Evolutionary conservation across 2,329 filamentous ascomycete species (phyloP), one percentile per base, ranked within the genome.

Genomic region (Mycosphaerelloides madeirae): DNA sequence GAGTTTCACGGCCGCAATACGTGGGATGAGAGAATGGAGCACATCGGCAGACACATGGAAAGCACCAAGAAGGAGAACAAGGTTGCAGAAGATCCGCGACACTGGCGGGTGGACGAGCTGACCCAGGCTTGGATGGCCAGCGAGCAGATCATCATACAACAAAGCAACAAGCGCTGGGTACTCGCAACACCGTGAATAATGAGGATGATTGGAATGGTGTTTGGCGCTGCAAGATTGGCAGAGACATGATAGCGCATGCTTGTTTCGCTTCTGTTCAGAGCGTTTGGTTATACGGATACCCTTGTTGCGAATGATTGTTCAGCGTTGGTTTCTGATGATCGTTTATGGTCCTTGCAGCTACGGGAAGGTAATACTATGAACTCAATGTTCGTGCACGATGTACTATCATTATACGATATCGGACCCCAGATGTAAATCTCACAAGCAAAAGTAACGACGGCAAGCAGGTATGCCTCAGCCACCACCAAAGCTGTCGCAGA

Each of bases 11-110:
- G 84, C 0, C 49, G 62, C 0, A 75, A 71, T 5, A 80, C 80
- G 9, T 95, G 89, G 89, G 85, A 93, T 46, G 76, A 83, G 45
- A 76, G 86, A 18, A 87, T 95, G 81, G 90, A 96, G 65, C 90
- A 96, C 66, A 79, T 95, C 2, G 87, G 86, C 0, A 76, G 79
- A 46, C 90, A 96, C 63, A 74, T 91, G 35, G 87, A 93, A 65
- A 83, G 83, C 53, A 62, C 63, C 53, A 66, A 38, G 46, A 63
- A 43, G 38, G 48, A 41, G 31, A 53, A 20, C 6, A 37, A 40
- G 43, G 60, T n/a, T 55, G 68, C 55, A 38, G 53, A 6, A 56
- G 34, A 41, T 22, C 39, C 48, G 3, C 18, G 64, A 64, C 72
- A 65, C 34, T 68, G 58, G 65, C 65, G 55, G 34, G 42, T 15